Percentiles rank a stretch among this genome's conserved stretches.
These are phyloP conservation scores for Chaetomiaceae sp. DNA, from an alignment of 2,329 filamentous ascomycete species.

Conservation along the genomic window DNA sequence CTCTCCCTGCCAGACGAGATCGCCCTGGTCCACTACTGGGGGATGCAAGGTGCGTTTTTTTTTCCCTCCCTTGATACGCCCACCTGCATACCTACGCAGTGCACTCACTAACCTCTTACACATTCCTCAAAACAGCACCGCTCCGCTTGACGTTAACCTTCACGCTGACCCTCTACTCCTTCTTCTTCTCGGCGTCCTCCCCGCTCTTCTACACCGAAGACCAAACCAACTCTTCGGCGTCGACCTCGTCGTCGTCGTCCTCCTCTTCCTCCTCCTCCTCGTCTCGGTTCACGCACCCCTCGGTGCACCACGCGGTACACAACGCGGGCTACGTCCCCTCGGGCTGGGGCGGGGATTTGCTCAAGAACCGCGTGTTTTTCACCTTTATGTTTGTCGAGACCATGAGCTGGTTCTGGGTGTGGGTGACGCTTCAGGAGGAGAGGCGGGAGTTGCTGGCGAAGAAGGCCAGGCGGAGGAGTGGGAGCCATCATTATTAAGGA, in stretches of 20 bases:
- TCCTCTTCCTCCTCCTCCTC: slow-evolving; percentile 27
- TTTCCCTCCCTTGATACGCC: slow-evolving; percentile 39
- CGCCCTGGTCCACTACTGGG: slow-evolving; percentile 59
- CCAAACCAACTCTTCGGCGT: background rate
- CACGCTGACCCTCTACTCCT: slow-evolving; percentile 58
- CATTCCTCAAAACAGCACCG: slow-evolving; percentile 43
- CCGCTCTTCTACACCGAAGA: slow-evolving; percentile 42
- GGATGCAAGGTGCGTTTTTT: slow-evolving; percentile 56
- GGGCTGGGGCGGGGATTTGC: slow-evolving; percentile 55
- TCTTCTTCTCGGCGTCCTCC: slow-evolving; percentile 52
- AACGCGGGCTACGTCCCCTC: slow-evolving; percentile 37
- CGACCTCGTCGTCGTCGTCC: background rate
- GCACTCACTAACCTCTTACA: slow-evolving; percentile 23
- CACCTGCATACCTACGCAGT: slow-evolving; percentile 5
- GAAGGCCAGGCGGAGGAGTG: slow-evolving; percentile 32
- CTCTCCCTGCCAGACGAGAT: slow-evolving; percentile 66
- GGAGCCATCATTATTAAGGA: background rate
- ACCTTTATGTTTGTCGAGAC: slow-evolving; percentile 81
- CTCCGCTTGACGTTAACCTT: slow-evolving; percentile 64
- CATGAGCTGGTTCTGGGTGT: slow-evolving; percentile 83
- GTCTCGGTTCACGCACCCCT: slow-evolving; percentile 36
- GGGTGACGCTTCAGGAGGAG: slow-evolving; percentile 67
- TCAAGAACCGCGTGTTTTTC: slow-evolving; percentile 84
- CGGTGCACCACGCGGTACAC: slow-evolving; percentile 30
- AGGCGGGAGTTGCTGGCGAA: slow-evolving; percentile 38